Conservation (phyloP, 2,329 filamentous ascomycete species). For the Zymoseptoria tritici region DNA sequence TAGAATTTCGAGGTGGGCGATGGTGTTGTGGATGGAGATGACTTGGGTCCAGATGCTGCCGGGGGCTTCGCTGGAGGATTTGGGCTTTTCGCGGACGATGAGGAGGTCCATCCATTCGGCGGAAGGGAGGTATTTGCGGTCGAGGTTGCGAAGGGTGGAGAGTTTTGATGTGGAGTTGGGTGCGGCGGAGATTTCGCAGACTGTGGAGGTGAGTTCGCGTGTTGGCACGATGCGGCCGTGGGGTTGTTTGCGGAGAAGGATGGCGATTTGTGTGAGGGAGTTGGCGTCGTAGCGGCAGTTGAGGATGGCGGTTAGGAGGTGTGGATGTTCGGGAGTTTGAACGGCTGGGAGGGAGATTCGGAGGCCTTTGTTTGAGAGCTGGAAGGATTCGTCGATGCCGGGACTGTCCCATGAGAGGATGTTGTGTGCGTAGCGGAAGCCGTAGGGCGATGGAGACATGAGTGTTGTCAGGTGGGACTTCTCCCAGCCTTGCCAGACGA, state of each 20-base stretch:
- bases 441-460: constrained; percentile 13
- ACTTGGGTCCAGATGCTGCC: constrained; percentile 14
- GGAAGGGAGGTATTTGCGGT: constrained; percentile 6
- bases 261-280: constrained; percentile 8
- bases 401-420: constrained; percentile 13
- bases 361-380: constrained; percentile 16
- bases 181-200: constrained; percentile 13
- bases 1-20: constrained; percentile 5
- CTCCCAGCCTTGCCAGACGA: constrained; percentile 21
- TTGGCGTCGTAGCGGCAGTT: constrained; percentile 14
- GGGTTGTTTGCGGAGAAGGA: constrained; percentile 11
- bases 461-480: constrained; percentile 11
- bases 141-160: constrained; percentile 13
- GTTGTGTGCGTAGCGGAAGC: constrained; percentile 16
- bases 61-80: constrained; percentile 5
- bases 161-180: constrained; percentile 7
- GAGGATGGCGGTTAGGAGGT: constrained; percentile 12
- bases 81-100: constrained; percentile 10
- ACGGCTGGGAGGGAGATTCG: constrained; percentile 14
- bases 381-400: constrained; percentile 17
- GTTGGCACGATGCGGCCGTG: constrained; percentile 12
- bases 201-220: constrained; percentile 10
- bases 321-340: constrained; percentile 5
- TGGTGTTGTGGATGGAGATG: constrained; percentile 11
- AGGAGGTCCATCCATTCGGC: constrained; percentile 14